These are phyloP conservation scores for Chaetomium globosum DNA, from an alignment of 2,329 filamentous ascomycete species.

Conservation along the genomic window DNA sequence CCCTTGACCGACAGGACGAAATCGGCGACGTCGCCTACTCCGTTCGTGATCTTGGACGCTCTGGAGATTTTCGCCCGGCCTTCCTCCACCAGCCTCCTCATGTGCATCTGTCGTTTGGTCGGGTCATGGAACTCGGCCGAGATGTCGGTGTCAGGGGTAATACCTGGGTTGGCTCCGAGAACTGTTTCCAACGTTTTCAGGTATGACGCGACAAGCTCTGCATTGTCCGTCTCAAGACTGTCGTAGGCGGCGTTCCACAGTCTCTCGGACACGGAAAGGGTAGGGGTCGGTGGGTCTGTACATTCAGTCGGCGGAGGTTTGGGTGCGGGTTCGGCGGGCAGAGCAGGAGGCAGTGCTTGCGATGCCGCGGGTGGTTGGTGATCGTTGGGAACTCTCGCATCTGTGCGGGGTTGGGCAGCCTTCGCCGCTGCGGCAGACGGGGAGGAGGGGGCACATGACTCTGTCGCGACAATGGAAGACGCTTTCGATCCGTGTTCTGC, in stretches of 20 bases:
- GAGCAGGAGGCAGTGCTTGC: conserved; percentile 8
- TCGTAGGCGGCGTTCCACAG: conserved; percentile 40
- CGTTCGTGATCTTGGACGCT: too few species aligned
- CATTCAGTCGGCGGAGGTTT: conserved; percentile 14
- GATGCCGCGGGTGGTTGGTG: conserved; percentile 1
- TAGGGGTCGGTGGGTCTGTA: conserved; percentile 13
- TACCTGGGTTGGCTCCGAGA: not conserved
- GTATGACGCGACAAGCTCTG: conserved; percentile 36
- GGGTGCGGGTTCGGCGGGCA: conserved; percentile 6
- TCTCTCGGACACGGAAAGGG: conserved; percentile 23
- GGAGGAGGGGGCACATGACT: conserved; percentile 17
- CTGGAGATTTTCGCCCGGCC: too few species aligned
- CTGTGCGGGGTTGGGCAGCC: conserved; percentile 4
- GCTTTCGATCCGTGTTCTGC: conserved; percentile 20
- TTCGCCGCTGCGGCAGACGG: conserved; percentile 16
- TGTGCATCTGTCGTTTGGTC: conserved; percentile 34
- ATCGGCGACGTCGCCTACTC: too few species aligned
- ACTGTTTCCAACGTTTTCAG: conserved; percentile 33
- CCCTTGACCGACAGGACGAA: too few species aligned
- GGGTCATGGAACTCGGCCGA: conserved; percentile 23
- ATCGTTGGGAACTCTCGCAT: conserved; percentile 12
- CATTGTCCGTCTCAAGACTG: conserved; percentile 37
- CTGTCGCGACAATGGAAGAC: conserved; percentile 18
- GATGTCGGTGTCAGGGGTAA: conserved; percentile 17
- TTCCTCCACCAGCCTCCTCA: conserved; percentile 39